Conservation (phyloP, 257 asterid genomes). For the Solanum infundibuliforme region DNA sequence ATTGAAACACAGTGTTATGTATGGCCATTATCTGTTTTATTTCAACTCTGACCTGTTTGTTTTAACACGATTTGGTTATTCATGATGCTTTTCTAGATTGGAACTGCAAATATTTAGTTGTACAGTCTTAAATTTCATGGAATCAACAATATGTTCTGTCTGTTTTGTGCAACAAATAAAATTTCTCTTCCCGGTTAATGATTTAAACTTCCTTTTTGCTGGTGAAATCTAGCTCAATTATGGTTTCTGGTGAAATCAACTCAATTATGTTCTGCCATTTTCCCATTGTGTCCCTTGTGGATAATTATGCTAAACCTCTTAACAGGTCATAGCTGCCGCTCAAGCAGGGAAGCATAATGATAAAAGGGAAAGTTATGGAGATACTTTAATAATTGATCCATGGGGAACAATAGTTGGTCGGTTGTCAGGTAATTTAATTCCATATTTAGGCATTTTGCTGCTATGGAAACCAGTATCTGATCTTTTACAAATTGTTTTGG, state of each 20-base stretch:
- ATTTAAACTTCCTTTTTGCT: not conserved
- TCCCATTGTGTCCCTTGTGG: not conserved
- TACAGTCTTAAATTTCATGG: not conserved
- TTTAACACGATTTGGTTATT: not conserved
- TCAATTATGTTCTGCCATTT: not conserved
- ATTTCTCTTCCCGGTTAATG: not conserved
- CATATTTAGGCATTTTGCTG: not conserved
- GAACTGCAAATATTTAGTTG: not conserved
- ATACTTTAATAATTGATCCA: slow-evolving; percentile 78
- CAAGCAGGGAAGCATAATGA: slow-evolving; percentile 87
- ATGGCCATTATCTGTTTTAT: not conserved
- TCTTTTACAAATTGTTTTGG: not conserved
- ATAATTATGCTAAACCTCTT: not conserved
- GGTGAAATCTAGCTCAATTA: not conserved
- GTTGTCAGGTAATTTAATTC: slow-evolving; percentile 29
- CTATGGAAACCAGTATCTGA: not conserved
- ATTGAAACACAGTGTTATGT: slow-evolving; percentile 94
- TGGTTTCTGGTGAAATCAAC: not conserved
- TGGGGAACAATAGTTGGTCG: slow-evolving; percentile 81
- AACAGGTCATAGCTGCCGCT: slow-evolving; percentile 80
- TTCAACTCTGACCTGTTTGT: not conserved
- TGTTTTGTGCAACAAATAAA: not conserved
- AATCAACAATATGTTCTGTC: not conserved
- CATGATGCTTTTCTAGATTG: not conserved
- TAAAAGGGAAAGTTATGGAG: slow-evolving; percentile 79